phyloP scores from a whole-genome alignment of 305 asterid species.

The Caryopteris hybrid region DNA sequence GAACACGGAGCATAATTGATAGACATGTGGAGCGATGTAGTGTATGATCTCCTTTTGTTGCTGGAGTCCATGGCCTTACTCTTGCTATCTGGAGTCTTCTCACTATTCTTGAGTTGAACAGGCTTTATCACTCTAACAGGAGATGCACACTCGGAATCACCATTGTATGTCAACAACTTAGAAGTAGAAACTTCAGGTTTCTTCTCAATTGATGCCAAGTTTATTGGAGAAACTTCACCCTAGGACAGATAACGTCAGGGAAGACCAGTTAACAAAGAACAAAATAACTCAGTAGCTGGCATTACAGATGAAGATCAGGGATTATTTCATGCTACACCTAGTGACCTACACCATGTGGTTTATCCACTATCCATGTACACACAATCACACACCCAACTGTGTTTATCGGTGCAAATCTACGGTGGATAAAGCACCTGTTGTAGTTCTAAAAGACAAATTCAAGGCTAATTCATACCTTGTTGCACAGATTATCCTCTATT shows the following conservation, averaged over 20 bases:
- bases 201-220: conserved; percentile 25
- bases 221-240: conserved; percentile 33
- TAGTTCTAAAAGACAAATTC: too few relatives aligned
- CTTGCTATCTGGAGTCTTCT: conserved; percentile 30
- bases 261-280: conserved; percentile 12
- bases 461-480: conserved; percentile 26
- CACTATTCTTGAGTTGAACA: conserved; percentile 30
- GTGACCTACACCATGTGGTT: too few relatives aligned
- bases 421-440: too few relatives aligned
- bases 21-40: conserved; percentile 63
- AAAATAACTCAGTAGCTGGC: not conserved
- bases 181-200: conserved; percentile 24
- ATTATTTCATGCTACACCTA: too few relatives aligned
- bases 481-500: conserved; percentile 18
- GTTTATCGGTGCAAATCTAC: too few relatives aligned
- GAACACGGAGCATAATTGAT: conserved; percentile 34
- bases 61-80: conserved; percentile 21
- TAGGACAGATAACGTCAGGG: conserved; percentile 18
- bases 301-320: conserved; percentile 3
- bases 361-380: too few relatives aligned
- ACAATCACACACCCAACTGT: too few relatives aligned
- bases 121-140: conserved; percentile 27
- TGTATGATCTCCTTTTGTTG: conserved; percentile 40
- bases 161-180: conserved; percentile 19
- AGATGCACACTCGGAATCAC: conserved; percentile 27